These are phyloP conservation scores for Staphylotrichum longicolle DNA, from an alignment of 495 filamentous ascomycete species.

Conservation along the genomic window DNA sequence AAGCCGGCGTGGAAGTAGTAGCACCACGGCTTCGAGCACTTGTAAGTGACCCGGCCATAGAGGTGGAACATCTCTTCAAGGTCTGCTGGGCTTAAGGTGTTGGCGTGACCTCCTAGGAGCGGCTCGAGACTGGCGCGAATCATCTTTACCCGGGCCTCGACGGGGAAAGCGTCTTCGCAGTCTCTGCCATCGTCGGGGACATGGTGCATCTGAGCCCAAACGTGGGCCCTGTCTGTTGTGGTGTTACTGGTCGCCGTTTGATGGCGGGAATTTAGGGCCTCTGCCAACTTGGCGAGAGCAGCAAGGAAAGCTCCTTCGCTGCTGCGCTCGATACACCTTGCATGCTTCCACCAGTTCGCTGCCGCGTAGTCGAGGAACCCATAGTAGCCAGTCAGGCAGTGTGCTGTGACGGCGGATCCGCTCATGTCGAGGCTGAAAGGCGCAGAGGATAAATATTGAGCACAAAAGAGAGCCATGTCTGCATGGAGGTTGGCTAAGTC, in stretches of 20 bases:
- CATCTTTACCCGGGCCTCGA: neutral
- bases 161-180: neutral
- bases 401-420: neutral
- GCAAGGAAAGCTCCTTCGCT: neutral
- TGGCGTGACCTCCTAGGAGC: neutral
- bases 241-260: neutral
- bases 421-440: neutral
- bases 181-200: neutral
- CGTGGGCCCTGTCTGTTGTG: no score
- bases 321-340: neutral
- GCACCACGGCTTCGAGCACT: conserved; percentile 8
- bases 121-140: neutral
- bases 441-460: neutral
- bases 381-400: conserved; percentile 3
- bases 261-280: neutral
- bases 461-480: neutral
- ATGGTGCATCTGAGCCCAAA: neutral
- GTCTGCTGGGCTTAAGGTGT: no score
- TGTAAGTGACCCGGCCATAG: conserved; percentile 1
- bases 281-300: neutral
- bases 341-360: conserved; percentile 8
- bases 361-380: conserved; percentile 1
- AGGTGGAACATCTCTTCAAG: neutral
- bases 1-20: neutral
- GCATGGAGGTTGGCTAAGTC: neutral